Base-by-base conservation (phyloP, 2,329 filamentous ascomycete genomes). In the Lachnellula willkommii region DNA sequence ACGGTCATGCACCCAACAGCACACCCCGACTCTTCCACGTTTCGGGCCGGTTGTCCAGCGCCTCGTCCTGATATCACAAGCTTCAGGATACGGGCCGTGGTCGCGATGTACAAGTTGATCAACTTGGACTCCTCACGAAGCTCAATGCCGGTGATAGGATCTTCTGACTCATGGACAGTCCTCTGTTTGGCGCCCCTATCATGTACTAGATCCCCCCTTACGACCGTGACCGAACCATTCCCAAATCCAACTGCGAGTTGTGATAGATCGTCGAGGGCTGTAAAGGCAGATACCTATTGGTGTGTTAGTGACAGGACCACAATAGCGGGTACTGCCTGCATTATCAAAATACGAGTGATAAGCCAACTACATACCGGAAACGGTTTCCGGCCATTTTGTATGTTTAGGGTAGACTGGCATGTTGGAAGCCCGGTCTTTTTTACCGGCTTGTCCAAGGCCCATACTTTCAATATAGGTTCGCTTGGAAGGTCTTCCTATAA, bases 161-260 rank as follows among this genome's bases (percentile, higher is more conserved):
- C 94, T 66, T 97, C 92, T 0, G 92, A 96, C 69, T 99, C 94
- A 73, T 95, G 94, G 9, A 99, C 90, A 36, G 93, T 94, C 52
- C 94, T 84, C 71, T 99, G 94, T 69, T 90, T 91, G 11, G 93
- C 91, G 22, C 95, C 94, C 55, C 94, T 85, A 70, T 99, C 94
- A 70, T 99, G 91, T 65, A 99, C 89, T 49, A 99, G 77, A 69
- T 99, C 94, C 58, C 95, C 94, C 56, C 94, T 83, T 55, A 99
- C 89, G 28, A 99, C 85, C 0, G 91, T 95, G 12, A 99, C 93
- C 1, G 92, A 85, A 7, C 94, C 94, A 72, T 99, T 97, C 12
- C 88, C 94, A 69, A 99, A 99, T 5, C 94, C 95, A 6, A 97
- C 88, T 4, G 93, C 94, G 28, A 97, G 83, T 74, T 99, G 94